Conservation (phyloP, 164 flowering plant genomes). For the Magnolia officinalis region DNA sequence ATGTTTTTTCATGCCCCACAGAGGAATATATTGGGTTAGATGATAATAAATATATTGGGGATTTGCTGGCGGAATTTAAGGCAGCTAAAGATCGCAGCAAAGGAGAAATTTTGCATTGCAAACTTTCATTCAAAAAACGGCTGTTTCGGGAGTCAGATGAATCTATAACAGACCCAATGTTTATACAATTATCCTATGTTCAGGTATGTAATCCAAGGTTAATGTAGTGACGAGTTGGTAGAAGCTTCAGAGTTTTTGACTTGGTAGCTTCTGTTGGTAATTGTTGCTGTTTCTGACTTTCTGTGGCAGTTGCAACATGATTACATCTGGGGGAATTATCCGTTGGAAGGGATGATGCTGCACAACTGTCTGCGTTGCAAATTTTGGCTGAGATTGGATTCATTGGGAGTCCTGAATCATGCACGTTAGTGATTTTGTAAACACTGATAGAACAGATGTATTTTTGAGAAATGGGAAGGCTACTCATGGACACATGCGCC, state of each 20-base stretch:
- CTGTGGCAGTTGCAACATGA: conserved; percentile 91
- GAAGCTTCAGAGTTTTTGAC: neutral
- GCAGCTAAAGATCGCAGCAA: conserved; percentile 89
- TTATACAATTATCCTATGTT: conserved; percentile 88
- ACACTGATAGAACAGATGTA: neutral
- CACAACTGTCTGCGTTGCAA: conserved; percentile 91
- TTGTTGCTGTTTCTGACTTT: neutral
- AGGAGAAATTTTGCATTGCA: conserved; percentile 95
- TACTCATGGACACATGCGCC: neutral
- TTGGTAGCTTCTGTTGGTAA: conserved; percentile 5
- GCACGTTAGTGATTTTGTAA: conserved; percentile 61
- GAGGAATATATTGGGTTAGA: conserved; percentile 95
- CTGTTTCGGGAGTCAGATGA: conserved; percentile 99
- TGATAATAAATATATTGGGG: conserved; percentile 95
- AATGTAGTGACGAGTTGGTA: neutral
- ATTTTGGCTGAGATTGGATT: conserved; percentile 93
- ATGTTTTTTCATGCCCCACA: conserved; percentile 23
- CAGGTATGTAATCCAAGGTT: conserved; percentile 49
- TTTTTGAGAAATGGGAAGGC: neutral
- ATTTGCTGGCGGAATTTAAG: conserved; percentile 89
- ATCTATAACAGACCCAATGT: conserved; percentile 87
- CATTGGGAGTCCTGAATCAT: conserved; percentile 63
- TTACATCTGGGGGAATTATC: conserved; percentile 94
- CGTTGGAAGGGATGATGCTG: conserved; percentile 98
- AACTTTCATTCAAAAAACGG: conserved; percentile 79